Evolutionary conservation across 306 rosid species (phyloP).

Genomic region (Carpinus viminea): DNA sequence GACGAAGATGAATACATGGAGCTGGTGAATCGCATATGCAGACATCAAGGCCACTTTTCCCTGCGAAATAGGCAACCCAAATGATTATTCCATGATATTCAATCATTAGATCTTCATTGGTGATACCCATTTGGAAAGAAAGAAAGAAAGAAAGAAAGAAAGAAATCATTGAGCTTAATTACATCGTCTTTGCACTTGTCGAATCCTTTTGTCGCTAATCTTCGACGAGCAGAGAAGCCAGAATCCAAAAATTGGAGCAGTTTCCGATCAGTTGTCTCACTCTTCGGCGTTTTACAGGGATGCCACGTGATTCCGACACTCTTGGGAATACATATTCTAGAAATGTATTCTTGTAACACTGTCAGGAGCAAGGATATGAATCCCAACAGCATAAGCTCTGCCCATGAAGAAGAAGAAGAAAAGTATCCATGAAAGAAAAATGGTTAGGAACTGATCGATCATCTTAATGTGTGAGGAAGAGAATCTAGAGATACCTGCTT

Average conservation of each 20-base stretch:
- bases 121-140: neutral
- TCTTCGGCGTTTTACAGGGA: slow-evolving; percentile 30
- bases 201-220: slow-evolving; percentile 32
- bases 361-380: slow-evolving; percentile 51
- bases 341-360: slow-evolving; percentile 26
- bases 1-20: slow-evolving; percentile 79
- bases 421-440: neutral
- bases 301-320: slow-evolving; percentile 44
- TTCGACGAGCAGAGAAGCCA: slow-evolving; percentile 33
- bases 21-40: slow-evolving; percentile 90
- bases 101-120: too few relatives aligned
- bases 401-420: too few relatives aligned
- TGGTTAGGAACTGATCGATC: slow-evolving; percentile 1
- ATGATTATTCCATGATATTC: too few relatives aligned
- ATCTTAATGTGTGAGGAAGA: neutral
- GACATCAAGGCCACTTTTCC: slow-evolving; percentile 69
- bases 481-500: slow-evolving; percentile 36
- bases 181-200: slow-evolving; percentile 30
- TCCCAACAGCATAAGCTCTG: slow-evolving; percentile 65
- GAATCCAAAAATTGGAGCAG: slow-evolving; percentile 30
- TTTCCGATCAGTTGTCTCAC: slow-evolving; percentile 4
- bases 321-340: slow-evolving; percentile 38
- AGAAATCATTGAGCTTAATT: neutral
- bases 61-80: slow-evolving; percentile 33
- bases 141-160: too few relatives aligned